Percentiles rank a stretch among this genome's conserved stretches.
Evolutionary conservation across 352 stramenopile genomes (phyloP).

Genomic region (Phytophthora quininea): DNA sequence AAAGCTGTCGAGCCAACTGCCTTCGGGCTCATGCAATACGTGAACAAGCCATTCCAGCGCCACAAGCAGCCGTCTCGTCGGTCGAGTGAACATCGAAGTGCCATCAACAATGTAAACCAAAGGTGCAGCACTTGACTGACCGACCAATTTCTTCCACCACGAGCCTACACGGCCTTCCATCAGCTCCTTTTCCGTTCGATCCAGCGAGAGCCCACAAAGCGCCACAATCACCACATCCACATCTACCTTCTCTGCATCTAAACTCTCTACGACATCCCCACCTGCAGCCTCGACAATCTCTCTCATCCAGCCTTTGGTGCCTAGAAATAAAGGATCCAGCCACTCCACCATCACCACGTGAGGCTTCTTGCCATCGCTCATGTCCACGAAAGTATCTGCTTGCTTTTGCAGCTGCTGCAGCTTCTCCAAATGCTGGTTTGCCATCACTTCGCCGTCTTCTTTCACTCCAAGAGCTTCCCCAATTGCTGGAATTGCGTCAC

Average conservation of each 20-base stretch:
- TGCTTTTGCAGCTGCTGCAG: constrained; percentile 35
- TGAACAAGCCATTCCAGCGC: constrained; percentile 69
- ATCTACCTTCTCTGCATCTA: constrained; percentile 9
- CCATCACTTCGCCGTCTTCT: constrained; percentile 45
- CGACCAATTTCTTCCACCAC: constrained; percentile 45
- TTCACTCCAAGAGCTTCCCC: constrained; percentile 51
- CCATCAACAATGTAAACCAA: constrained; percentile 64
- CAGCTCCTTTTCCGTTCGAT: constrained; percentile 52
- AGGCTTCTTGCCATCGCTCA: constrained; percentile 10
- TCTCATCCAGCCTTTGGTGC: constrained; percentile 67
- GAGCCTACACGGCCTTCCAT: constrained; percentile 38
- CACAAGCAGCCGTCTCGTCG: constrained; percentile 56
- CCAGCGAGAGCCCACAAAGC: constrained; percentile 58
- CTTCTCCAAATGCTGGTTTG: constrained; percentile 29
- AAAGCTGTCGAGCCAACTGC: constrained; percentile 34
- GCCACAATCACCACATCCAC: constrained; percentile 67
- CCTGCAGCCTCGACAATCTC: constrained; percentile 66
- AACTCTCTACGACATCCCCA: constrained; percentile 39
- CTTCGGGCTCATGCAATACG: constrained; percentile 35
- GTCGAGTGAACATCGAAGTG: constrained; percentile 75
- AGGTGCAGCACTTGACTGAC: constrained; percentile 15
- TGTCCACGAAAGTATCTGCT: constrained; percentile 22
- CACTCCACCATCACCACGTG: constrained; percentile 72
- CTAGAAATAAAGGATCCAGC: constrained; percentile 74
- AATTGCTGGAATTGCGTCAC: constrained; percentile 58